These are phyloP conservation scores for Tuber indicum DNA, from an alignment of 495 filamentous ascomycete species.

Conservation along the genomic window DNA sequence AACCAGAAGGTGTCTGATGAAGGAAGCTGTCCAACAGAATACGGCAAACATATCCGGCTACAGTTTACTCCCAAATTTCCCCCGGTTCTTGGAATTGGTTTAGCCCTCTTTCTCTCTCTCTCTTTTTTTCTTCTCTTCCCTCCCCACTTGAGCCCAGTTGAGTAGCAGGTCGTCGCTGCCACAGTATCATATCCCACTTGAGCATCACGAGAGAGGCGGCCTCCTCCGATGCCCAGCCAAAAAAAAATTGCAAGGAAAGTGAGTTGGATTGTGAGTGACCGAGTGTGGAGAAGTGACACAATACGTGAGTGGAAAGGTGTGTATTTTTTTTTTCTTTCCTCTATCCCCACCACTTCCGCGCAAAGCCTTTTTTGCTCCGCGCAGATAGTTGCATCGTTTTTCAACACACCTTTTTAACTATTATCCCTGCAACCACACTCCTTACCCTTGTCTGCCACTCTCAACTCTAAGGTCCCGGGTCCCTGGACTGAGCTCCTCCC, in stretches of 20 bases:
- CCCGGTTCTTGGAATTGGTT: neutral
- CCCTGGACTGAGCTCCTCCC: constrained; percentile 35
- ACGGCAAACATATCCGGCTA: constrained; percentile 38
- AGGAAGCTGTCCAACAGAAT: constrained; percentile 30
- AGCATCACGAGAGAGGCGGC: constrained; percentile 34
- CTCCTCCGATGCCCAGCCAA: constrained; percentile 31
- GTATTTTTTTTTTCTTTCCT: neutral
- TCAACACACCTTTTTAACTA: constrained; percentile 20
- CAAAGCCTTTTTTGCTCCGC: constrained; percentile 38
- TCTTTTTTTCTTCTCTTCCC: neutral
- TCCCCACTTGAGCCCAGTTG: neutral
- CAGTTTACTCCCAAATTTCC: constrained; percentile 7
- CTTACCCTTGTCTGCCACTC: constrained; percentile 26
- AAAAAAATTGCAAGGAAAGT: constrained; percentile 14
- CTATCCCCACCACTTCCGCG: constrained; percentile 2
- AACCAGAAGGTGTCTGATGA: constrained; percentile 12
- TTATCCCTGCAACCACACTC: constrained; percentile 16
- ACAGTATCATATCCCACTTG: constrained; percentile 15
- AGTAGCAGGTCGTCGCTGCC: constrained; percentile 8
- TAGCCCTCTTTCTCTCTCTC: neutral
- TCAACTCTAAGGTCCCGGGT: constrained; percentile 35
- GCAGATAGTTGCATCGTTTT: constrained; percentile 30
- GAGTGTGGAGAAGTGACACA: constrained; percentile 3
- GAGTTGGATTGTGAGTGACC: neutral
- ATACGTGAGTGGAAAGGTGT: neutral